Evolutionary conservation across 352 stramenopile genomes (phyloP).

Genomic region (Phytophthora macrochlamydospora): DNA sequence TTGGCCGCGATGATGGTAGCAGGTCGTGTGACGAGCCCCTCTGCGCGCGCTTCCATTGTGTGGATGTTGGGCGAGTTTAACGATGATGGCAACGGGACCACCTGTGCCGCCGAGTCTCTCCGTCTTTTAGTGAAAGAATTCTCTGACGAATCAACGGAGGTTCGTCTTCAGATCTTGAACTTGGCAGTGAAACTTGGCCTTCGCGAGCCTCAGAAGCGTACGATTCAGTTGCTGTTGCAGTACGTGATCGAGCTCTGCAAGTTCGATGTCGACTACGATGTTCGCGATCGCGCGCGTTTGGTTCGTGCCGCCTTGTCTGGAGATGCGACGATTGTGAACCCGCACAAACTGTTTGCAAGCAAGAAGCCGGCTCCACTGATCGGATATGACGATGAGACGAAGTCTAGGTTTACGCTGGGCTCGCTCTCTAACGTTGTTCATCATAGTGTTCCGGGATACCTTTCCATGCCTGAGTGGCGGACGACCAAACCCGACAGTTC

Average conservation of each 20-base stretch:
- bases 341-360: slow-evolving; percentile 75
- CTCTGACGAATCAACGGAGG: slow-evolving; percentile 85
- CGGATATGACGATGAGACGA: slow-evolving; percentile 71
- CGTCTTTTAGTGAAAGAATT: slow-evolving; percentile 90
- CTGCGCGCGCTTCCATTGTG: slow-evolving; percentile 89
- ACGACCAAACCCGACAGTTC: slow-evolving; percentile 64
- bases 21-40: slow-evolving; percentile 68
- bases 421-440: slow-evolving; percentile 88
- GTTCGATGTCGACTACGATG: slow-evolving; percentile 93
- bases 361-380: slow-evolving; percentile 85
- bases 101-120: slow-evolving; percentile 82
- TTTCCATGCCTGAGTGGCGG: slow-evolving; percentile 76
- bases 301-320: slow-evolving; percentile 74
- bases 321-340: slow-evolving; percentile 62
- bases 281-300: slow-evolving; percentile 91
- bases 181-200: slow-evolving; percentile 92
- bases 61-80: slow-evolving; percentile 94
- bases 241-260: slow-evolving; percentile 94
- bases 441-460: slow-evolving; percentile 87
- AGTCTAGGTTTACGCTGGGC: slow-evolving; percentile 84
- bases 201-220: slow-evolving; percentile 66
- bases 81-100: slow-evolving; percentile 62
- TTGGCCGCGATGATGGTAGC: slow-evolving; percentile 81
- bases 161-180: slow-evolving; percentile 92
- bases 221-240: slow-evolving; percentile 81